Base-by-base conservation (phyloP, 257 asterid species). In the Lantana camara region DNA sequence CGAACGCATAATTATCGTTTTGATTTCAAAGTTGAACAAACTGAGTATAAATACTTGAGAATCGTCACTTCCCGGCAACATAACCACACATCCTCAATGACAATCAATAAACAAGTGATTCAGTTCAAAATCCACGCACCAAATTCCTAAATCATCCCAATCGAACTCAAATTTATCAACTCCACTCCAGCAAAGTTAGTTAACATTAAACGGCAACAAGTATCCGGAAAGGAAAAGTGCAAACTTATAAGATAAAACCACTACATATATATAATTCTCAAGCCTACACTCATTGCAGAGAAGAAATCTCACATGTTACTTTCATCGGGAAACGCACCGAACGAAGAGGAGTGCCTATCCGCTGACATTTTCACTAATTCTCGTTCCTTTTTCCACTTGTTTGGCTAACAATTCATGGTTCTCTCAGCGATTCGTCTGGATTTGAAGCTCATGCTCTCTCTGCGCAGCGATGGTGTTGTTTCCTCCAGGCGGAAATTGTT, bases 241-340 rank as follows among this genome's bases (percentile, higher is more conserved):
- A 54, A 54, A 67, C 40, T 42, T 22, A 40, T 38, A 13, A 57
- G 38, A 40, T 30, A 46, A 34, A 61, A 11, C 12, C 27, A 45
- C 27, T 47, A 55, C 13, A 38, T 9, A 66, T 47, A 55, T 9
- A 38, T 9, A 66, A 69, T 15, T 11, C 42, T 1, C 16, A 45
- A 10, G 47, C 14, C 19, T 9, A 1, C 15, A 38, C 54, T 19
- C 54, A 17, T 4, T 13, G 19, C 3, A 37, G 41, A 17, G 11
- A 24, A 16, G 57, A 71, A 77, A 72, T 38, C 82, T 72, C 60
- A 89, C 96, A 89, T 67, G 66, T 74, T 69, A 67, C 80, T 79
- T 77, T 84, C 90, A 56, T 84, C 86, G 13, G 83, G 79, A 32
- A 80, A 78, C 66, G 75, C 83, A 54, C 69, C 76, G 56, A 54